Conservation (phyloP, 805 yeast species). For the Zygoascus ofunaensis region DNA sequence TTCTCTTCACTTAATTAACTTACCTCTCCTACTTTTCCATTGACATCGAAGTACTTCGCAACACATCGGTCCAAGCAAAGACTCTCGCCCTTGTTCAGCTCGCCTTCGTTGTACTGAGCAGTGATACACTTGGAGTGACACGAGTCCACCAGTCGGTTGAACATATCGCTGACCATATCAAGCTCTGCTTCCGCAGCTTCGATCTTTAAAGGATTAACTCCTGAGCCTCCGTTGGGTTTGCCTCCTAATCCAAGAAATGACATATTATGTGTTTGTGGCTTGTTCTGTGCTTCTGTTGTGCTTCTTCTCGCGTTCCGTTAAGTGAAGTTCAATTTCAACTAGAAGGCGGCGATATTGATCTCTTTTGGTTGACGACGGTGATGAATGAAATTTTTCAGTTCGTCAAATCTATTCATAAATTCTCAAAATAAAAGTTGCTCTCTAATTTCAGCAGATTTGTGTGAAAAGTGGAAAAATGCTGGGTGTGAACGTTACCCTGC, state of each 20-base stretch:
- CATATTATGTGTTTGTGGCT: no score
- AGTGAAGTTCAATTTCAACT: neutral
- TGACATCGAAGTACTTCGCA: constrained; percentile 86
- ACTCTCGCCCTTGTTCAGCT: constrained; percentile 68
- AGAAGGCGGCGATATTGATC: neutral
- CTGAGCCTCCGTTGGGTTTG: constrained; percentile 31
- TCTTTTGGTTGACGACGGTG: neutral
- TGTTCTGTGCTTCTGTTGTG: no score
- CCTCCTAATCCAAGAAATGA: constrained; percentile 45
- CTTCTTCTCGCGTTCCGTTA: no score
- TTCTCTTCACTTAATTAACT: constrained; percentile 6
- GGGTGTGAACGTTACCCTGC: no score
- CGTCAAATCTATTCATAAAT: no score
- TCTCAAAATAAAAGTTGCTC: no score
- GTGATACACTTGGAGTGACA: constrained; percentile 80
- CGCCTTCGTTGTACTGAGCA: constrained; percentile 58
- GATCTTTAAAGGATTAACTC: constrained; percentile 28
- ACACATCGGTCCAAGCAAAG: constrained; percentile 94
- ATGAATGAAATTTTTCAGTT: no score
- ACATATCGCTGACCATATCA: constrained; percentile 97
- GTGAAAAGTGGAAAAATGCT: no score
- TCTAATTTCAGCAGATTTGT: no score
- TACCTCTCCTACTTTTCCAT: constrained; percentile 83
- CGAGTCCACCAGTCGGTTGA: constrained; percentile 79
- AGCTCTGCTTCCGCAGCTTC: constrained; percentile 92